Evolutionary conservation across 1,284 basidiomycete species (phyloP).

Genomic region (Austropuccinia psidii): DNA sequence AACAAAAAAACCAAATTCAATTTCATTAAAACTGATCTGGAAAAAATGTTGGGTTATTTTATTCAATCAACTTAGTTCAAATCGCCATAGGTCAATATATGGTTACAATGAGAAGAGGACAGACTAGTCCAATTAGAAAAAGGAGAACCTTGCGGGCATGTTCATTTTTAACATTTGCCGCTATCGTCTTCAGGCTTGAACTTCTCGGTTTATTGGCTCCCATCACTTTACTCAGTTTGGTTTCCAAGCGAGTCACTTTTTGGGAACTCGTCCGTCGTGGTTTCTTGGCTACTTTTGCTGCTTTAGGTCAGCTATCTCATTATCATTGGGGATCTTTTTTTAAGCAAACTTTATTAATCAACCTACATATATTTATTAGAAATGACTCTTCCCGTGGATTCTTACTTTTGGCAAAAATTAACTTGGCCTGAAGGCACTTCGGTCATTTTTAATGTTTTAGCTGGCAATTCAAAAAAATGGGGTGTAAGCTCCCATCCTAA

Average conservation of each 20-base stretch:
- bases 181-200: conserved; percentile 74
- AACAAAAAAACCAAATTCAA: too few relatives aligned
- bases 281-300: conserved; percentile 54
- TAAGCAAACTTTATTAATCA: conserved; percentile 32
- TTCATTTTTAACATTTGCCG: conserved; percentile 59
- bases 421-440: conserved; percentile 77
- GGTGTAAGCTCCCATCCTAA: conserved; percentile 57
- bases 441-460: conserved; percentile 74
- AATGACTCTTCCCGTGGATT: conserved; percentile 64
- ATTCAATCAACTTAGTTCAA: conserved; percentile 52
- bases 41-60: too few relatives aligned
- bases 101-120: conserved; percentile 41
- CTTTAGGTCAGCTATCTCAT: conserved; percentile 53
- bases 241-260: conserved; percentile 52
- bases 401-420: conserved; percentile 67
- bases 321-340: conserved; percentile 32
- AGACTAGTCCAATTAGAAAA: conserved; percentile 29
- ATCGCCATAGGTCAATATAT: conserved; percentile 50
- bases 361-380: conserved; percentile 49
- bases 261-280: conserved; percentile 55
- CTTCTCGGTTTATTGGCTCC: conserved; percentile 62
- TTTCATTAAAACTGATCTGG: too few relatives aligned
- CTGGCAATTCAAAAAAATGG: conserved; percentile 84
- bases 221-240: conserved; percentile 57
- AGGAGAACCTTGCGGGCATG: conserved; percentile 36